Base-by-base conservation (phyloP, 495 filamentous ascomycete species). In the Aspergillus leporis region DNA sequence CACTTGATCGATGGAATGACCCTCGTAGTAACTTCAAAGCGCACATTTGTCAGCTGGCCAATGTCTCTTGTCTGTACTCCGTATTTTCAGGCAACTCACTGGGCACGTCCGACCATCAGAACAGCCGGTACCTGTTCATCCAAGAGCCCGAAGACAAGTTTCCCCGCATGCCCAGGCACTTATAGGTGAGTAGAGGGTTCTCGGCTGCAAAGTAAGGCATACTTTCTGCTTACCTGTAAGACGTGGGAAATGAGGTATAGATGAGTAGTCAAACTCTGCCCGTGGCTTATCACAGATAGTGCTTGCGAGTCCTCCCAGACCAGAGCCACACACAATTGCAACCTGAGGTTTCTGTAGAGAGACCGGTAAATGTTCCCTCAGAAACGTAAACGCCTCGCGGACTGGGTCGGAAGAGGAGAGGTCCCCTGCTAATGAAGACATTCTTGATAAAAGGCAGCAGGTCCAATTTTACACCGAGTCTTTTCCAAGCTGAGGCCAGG, bases 291-390 rank as follows among this genome's bases (percentile, higher is more conserved):
- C 58, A 32, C 86, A 63, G n/a, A 91, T 75, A 13, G 81, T 84
- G 34, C 81, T 74, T 48, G 77, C 82, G n/a, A 91, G 78, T 8
- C 85, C 86, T 21, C 87, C 87, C 14, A 92, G 72, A 14, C 89
- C 89, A 53, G 87, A 89, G 19, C 89, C 89, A 68, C 89, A 90
- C 40, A 91, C 82, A 60, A 92, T 88, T 14, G 85, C 89, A 54
- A 90, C 76, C 46, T 73, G 71, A 21, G 88, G 88, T 13, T 72
- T 65, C 51, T 78, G 72, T 25, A 90, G 65, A 10, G 63, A 49
- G 25, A 66, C 56, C 12, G 85, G 84, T 16, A 84, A 66, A 36
- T 56, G 36, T 36, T 65, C 51, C 57, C 66, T 71, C 16, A 84
- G 60, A 34, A 69, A 78, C 18, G 63, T 54, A 31, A 64, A 69